Conservation (phyloP, 2,329 filamentous ascomycete genomes). For the Aulographum hederae region DNA sequence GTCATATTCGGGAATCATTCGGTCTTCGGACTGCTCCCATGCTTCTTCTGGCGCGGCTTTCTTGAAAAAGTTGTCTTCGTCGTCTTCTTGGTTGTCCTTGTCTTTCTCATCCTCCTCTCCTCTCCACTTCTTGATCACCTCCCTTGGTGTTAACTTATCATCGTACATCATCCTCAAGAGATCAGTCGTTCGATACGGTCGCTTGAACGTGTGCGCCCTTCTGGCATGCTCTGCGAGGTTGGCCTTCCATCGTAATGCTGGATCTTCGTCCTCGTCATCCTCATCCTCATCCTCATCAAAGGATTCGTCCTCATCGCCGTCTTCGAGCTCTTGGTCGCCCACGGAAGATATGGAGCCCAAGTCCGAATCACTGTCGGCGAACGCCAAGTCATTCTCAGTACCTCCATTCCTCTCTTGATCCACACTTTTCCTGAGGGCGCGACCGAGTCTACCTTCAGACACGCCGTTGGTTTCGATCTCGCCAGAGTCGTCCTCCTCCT, state of each 20-base stretch:
- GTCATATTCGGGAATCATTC: constrained; percentile 60
- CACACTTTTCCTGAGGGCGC: constrained; percentile 35
- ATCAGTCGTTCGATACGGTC: constrained; percentile 61
- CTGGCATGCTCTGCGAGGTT: constrained; percentile 63
- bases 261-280: constrained; percentile 47
- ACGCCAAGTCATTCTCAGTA: constrained; percentile 66
- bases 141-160: constrained; percentile 50
- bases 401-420: constrained; percentile 25
- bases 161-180: constrained; percentile 84
- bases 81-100: constrained; percentile 36
- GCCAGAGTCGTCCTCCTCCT: constrained; percentile 29
- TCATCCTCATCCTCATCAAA: constrained; percentile 32
- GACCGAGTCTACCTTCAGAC: constrained; percentile 23
- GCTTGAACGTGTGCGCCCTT: constrained; percentile 48
- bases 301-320: constrained; percentile 23
- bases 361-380: constrained; percentile 94
- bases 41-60: constrained; percentile 31
- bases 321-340: constrained; percentile 31
- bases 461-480: constrained; percentile 23
- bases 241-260: constrained; percentile 68
- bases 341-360: constrained; percentile 65
- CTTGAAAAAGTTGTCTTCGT: constrained; percentile 48
- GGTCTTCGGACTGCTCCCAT: constrained; percentile 45
- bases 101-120: constrained; percentile 41
- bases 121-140: constrained; percentile 66